phyloP scores from a whole-genome alignment of 116 monocot species.

The Zostera marina region DNA sequence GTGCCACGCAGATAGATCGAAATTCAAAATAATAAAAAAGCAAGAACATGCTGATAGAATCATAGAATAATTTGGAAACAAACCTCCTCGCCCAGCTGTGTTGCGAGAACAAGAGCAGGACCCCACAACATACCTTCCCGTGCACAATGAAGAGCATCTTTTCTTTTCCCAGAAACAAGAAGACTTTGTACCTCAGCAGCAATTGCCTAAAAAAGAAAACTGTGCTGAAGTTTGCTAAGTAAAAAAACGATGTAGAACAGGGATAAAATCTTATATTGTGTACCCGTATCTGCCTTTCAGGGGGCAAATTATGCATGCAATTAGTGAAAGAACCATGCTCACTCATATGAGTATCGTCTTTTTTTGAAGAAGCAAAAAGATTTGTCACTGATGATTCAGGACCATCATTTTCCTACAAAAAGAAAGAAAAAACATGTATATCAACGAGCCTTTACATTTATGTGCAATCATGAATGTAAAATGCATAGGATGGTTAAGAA shows the following conservation, averaged over 20 bases:
- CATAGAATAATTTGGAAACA: neutral
- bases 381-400: constrained; percentile 62
- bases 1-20: neutral
- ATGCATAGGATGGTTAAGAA: neutral
- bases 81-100: constrained; percentile 85
- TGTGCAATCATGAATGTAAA: no score
- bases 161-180: constrained; percentile 56
- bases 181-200: constrained; percentile 70
- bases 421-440: neutral
- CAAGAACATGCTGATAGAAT: no score
- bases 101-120: constrained; percentile 79
- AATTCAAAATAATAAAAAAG: neutral
- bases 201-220: constrained; percentile 31
- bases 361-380: constrained; percentile 76
- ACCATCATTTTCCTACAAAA: constrained; percentile 52
- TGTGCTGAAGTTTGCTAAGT: neutral
- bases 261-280: constrained; percentile 2
- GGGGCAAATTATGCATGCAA: constrained; percentile 55
- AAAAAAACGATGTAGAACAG: neutral
- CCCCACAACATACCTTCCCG: constrained; percentile 95
- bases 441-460: neutral
- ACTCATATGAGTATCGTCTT: constrained; percentile 18
- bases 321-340: constrained; percentile 31
- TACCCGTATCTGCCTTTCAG: constrained; percentile 70
- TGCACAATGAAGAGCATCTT: constrained; percentile 23